These are phyloP conservation scores for Boletellus dicymbophilus DNA, from an alignment of 1,284 basidiomycete species.

Conservation along the genomic window DNA sequence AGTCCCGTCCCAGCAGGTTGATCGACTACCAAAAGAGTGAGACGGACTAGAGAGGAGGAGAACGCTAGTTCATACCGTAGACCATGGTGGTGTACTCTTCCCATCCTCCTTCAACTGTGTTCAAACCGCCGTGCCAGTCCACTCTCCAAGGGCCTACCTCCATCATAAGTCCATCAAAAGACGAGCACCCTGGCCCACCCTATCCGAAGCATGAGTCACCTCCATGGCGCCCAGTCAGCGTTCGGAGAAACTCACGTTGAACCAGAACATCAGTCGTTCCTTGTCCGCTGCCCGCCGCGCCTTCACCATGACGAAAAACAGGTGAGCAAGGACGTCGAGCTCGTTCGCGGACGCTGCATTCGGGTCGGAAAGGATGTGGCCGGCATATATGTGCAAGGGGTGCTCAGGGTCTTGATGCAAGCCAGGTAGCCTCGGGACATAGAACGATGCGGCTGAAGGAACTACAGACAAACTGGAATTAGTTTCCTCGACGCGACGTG, in stretches of 20 bases:
- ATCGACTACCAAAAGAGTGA: constrained; percentile 58
- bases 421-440: constrained; percentile 76
- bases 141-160: constrained; percentile 92
- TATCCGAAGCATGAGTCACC: constrained; percentile 29
- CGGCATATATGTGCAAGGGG: constrained; percentile 80
- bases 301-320: constrained; percentile 92
- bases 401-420: constrained; percentile 69
- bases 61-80: constrained; percentile 61
- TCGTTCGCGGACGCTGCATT: constrained; percentile 47
- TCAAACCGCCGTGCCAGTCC: constrained; percentile 79
- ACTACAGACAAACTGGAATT: constrained; percentile 38
- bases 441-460: constrained; percentile 84
- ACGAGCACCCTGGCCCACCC: constrained; percentile 96
- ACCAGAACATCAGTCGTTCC: constrained; percentile 93
- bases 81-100: constrained; percentile 98
- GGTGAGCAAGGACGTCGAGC: constrained; percentile 70
- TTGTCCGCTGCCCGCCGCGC: constrained; percentile 86
- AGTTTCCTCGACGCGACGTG: not conserved
- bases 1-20: constrained; percentile 97
- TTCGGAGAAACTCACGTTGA: constrained; percentile 69
- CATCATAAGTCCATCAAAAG: constrained; percentile 98
- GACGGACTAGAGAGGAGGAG: constrained; percentile 5
- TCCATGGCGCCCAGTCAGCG: not conserved
- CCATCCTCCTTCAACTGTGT: constrained; percentile 89
- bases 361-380: constrained; percentile 82